These are phyloP conservation scores for Camellia sinensis DNA, from an alignment of 148 eudicot genomes.

Conservation along the genomic window DNA sequence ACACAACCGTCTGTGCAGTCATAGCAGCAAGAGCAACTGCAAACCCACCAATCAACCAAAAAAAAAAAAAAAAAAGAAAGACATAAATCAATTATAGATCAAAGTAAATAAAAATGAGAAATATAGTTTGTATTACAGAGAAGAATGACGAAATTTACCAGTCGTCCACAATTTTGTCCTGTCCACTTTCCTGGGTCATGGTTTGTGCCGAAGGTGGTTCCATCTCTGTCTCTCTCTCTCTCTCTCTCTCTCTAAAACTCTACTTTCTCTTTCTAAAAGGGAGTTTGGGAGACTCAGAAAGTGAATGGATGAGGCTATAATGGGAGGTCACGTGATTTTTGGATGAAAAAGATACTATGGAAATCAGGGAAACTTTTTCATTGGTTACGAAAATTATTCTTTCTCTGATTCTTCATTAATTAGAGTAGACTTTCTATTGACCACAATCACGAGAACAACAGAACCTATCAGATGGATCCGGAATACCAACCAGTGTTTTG, in stretches of 20 bases:
- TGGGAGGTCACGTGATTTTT: conserved; percentile 7
- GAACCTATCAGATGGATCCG: too few species aligned
- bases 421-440: background rate
- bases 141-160: conserved; percentile 24
- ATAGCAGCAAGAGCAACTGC: conserved; percentile 40
- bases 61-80: background rate
- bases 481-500: too few species aligned
- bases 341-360: background rate
- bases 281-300: background rate
- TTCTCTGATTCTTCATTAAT: background rate
- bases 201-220: conserved; percentile 36
- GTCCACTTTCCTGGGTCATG: conserved; percentile 27
- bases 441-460: too few species aligned
- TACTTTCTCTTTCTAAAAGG: background rate
- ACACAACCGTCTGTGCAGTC: conserved; percentile 27
- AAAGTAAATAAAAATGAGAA: too few species aligned
- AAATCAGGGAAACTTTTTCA: background rate
- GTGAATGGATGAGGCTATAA: background rate
- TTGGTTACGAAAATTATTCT: background rate
- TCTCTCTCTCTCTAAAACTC: conserved; percentile 11
- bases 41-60: background rate
- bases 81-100: background rate
- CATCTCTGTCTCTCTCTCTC: conserved; percentile 10
- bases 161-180: conserved; percentile 22
- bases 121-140: background rate